phyloP scores from a whole-genome alignment of 2,329 filamentous ascomycete genomes.

The Purpureocillium takamizusanense region DNA sequence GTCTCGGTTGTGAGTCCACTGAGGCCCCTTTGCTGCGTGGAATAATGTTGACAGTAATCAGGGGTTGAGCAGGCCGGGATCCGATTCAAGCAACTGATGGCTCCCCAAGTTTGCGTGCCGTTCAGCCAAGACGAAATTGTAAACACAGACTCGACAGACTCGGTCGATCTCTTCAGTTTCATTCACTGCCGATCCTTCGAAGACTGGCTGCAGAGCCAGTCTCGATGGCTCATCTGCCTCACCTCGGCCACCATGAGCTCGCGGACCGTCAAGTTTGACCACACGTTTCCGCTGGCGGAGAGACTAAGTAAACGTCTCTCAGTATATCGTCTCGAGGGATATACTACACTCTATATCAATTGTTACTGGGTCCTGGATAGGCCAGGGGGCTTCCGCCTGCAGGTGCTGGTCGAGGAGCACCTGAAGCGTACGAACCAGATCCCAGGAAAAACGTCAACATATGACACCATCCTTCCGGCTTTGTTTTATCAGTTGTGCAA shows the following conservation, averaged over 20 bases:
- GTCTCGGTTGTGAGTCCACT: too few species aligned
- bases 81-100: too few species aligned
- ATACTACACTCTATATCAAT: background rate
- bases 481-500: background rate
- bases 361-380: background rate
- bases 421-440: background rate
- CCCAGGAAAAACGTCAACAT: background rate
- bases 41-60: too few species aligned
- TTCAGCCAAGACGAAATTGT: too few species aligned
- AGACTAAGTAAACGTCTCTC: too few species aligned
- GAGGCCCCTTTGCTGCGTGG: too few species aligned
- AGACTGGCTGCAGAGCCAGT: background rate
- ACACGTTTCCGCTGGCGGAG: background rate
- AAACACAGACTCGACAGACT: too few species aligned
- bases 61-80: too few species aligned
- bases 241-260: background rate
- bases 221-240: background rate
- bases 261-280: too few species aligned
- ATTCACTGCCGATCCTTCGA: background rate
- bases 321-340: too few species aligned
- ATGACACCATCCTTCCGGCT: background rate
- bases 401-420: background rate
- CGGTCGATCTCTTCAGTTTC: background rate
- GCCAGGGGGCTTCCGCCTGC: background rate
- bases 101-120: too few species aligned